Base-by-base conservation (phyloP, 2,329 filamentous ascomycete genomes). In the Lasiodiplodia sp. region DNA sequence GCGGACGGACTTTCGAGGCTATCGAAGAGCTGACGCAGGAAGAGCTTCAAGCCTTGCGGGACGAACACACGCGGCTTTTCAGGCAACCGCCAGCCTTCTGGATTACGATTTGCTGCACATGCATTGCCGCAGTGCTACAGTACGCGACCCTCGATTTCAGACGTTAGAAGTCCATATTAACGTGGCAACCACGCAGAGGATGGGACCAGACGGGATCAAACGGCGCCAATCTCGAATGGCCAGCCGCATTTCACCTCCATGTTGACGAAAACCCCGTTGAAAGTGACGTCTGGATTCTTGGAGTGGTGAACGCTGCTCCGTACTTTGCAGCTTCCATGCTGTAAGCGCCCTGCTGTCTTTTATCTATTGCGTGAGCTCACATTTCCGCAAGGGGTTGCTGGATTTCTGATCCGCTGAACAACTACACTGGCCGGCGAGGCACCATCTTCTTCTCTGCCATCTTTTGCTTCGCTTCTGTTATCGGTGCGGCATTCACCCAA, bases 381-480 rank as follows among this genome's bases (percentile, higher is more conserved):
- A 11, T 37, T 23, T 37, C 18, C 18, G 16, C 12, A 21, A 68
- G 66, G 28, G 89, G 91, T 21, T 93, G 90, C 78, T 93, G 91
- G 91, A 82, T 91, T 51, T 92, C 90, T 0, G 88, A 89, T 49
- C 91, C 91, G 0, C 85, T 93, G 77, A 93, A 93, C 78, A 86
- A 88, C 67, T 82, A 75, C 69, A 89, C 93, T 70, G 92, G 91
- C 14, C 87, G 91, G 57, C 85, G 90, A 2, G 91, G 91, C 8
- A 92, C 89, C 18, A 94, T 95, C 70, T 94, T 93, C 78, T 81
- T 92, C 68, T 88, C 91, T 4, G 92, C 91, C 55, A 86, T 91
- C 70, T 89, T 94, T 75, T 86, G 85, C 71, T 85, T 88, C 71
- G 57, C 56, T 6, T 68, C 66, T 6, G 66, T 68, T 12, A 68